These are phyloP conservation scores for Entomortierella parvispora DNA, from an alignment of 192 early-diverging fungal genomes.

Conservation along the genomic window DNA sequence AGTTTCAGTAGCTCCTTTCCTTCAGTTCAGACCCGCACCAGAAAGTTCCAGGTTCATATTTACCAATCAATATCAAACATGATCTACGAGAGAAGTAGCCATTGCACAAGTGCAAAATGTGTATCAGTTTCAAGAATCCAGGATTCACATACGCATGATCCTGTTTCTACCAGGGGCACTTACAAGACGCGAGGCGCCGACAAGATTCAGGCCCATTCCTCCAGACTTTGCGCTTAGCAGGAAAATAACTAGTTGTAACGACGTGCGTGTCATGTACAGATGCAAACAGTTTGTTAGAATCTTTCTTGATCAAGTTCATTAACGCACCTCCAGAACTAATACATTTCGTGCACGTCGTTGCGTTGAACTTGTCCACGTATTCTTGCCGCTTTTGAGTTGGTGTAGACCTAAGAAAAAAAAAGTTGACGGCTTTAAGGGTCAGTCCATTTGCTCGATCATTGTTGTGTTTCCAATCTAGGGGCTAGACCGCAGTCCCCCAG, in stretches of 20 bases:
- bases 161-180: too few relatives aligned
- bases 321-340: too few relatives aligned
- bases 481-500: neutral
- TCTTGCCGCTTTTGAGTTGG: conserved; percentile 53
- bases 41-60: neutral
- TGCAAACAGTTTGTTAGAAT: too few relatives aligned
- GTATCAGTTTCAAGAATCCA: neutral
- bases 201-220: conserved; percentile 70
- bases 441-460: too few relatives aligned
- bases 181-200: conserved; percentile 65
- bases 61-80: conserved; percentile 74
- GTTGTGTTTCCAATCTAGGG: neutral
- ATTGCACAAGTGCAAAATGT: too few relatives aligned
- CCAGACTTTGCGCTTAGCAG: conserved; percentile 67
- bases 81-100: conserved; percentile 13
- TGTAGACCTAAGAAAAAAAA: conserved; percentile 5
- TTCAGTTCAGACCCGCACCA: too few relatives aligned
- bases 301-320: too few relatives aligned
- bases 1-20: too few relatives aligned
- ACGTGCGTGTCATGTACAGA: too few relatives aligned
- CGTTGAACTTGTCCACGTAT: conserved; percentile 59
- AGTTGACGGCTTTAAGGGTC: too few relatives aligned
- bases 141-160: too few relatives aligned
- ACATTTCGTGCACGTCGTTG: conserved; percentile 49
- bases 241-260: conserved; percentile 62